phyloP scores from a whole-genome alignment of 2,329 filamentous ascomycete genomes.

The Didymellaceae sp. region DNA sequence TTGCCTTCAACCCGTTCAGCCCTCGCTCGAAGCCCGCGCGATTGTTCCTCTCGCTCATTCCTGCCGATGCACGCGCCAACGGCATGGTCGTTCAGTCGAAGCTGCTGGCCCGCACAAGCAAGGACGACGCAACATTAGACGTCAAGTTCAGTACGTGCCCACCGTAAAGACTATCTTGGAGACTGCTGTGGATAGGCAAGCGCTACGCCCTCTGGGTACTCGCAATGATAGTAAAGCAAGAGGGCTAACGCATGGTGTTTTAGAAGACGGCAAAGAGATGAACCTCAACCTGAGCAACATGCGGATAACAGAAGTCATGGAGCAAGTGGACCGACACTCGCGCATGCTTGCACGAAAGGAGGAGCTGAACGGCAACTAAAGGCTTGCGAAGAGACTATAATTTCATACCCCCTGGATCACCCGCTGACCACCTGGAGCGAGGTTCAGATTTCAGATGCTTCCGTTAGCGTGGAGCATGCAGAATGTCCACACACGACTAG shows the following conservation, averaged over 20 bases:
- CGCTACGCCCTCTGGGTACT: too few species aligned
- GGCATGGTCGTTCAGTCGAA: conserved; percentile 80
- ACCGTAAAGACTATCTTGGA: not conserved
- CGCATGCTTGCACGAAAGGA: conserved; percentile 80
- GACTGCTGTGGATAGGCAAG: not conserved
- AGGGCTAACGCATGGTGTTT: conserved; percentile 24
- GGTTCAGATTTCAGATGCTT: too few species aligned
- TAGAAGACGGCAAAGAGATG: conserved; percentile 93
- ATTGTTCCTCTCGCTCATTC: conserved; percentile 84
- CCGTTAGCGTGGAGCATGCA: too few species aligned
- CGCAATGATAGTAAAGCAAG: not conserved
- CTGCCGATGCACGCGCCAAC: conserved; percentile 74
- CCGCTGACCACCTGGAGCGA: not conserved
- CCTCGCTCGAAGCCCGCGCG: conserved; percentile 79
- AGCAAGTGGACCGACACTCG: conserved; percentile 90
- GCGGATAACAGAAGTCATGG: conserved; percentile 83
- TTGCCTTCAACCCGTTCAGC: conserved; percentile 93
- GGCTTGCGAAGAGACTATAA: not conserved
- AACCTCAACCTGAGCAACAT: conserved; percentile 79
- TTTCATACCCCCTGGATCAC: not conserved
- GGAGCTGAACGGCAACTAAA: conserved; percentile 66
- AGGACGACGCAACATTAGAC: conserved; percentile 70
- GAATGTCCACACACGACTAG: too few species aligned
- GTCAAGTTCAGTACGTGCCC: conserved; percentile 81
- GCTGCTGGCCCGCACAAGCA: conserved; percentile 73